A percentile compares a stretch with the other conserved stretches of the same genome.
Evolutionary conservation across 2,329 filamentous ascomycete species (phyloP).

Genomic region (Pseudocercospora vitis): DNA sequence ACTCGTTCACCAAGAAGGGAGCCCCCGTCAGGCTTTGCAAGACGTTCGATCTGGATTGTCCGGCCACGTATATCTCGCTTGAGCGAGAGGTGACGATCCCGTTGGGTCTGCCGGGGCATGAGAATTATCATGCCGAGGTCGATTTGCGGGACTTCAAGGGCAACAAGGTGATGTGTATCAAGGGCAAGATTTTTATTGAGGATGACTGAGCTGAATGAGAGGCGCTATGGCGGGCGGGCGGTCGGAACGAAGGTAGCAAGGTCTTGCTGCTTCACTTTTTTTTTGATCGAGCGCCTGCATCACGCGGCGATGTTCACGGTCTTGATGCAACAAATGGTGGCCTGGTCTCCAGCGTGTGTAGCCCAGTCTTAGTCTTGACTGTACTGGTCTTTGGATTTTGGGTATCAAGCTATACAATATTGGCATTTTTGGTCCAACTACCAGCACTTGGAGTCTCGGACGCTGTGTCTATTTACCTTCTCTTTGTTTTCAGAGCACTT

Average conservation of each 20-base stretch:
- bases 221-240: background rate
- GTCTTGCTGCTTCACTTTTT: too few relatives aligned
- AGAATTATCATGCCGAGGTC: background rate
- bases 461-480: background rate
- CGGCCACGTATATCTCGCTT: too few relatives aligned
- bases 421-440: background rate
- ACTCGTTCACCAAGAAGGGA: background rate
- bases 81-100: too few relatives aligned
- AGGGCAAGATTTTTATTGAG: background rate
- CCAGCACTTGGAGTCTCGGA: constrained; percentile 7
- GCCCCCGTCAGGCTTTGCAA: too few relatives aligned
- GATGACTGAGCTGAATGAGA: background rate
- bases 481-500: background rate
- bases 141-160: background rate
- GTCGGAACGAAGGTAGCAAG: background rate
- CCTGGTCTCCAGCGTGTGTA: background rate
- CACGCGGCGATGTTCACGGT: background rate
- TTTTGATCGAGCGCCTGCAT: too few relatives aligned
- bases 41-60: too few relatives aligned
- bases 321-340: too few relatives aligned
- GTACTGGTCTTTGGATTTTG: background rate
- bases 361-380: background rate
- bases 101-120: background rate
- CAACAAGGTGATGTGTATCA: background rate
- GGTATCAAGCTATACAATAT: too few relatives aligned